Percentiles rank a stretch among this genome's conserved stretches.
Conservation (phyloP, 257 asterid species). For the Ehretia macrophylla region DNA sequence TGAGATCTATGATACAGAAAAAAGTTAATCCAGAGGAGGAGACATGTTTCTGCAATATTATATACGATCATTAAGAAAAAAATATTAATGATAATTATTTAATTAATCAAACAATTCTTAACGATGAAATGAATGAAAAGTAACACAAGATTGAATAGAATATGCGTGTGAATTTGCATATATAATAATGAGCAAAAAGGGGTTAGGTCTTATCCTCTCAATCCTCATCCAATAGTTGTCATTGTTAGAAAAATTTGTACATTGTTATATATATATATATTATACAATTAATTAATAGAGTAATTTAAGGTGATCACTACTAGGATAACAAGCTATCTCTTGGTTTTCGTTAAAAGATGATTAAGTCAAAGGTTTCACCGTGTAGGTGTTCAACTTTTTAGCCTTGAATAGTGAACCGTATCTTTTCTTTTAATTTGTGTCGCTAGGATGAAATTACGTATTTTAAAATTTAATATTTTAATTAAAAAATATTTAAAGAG, state of each 20-base stretch:
- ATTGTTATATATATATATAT: too few relatives aligned
- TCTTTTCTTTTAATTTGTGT: too few relatives aligned
- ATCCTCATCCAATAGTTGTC: conserved; percentile 44
- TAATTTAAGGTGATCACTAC: too few relatives aligned
- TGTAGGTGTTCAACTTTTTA: too few relatives aligned
- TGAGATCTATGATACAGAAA: conserved; percentile 31
- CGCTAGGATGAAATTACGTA: too few relatives aligned
- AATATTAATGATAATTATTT: conserved; percentile 11
- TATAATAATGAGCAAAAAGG: conserved; percentile 15
- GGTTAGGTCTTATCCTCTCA: conserved; percentile 67
- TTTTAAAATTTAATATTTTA: too few relatives aligned
- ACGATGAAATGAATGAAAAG: conserved; percentile 23
- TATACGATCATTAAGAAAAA: conserved; percentile 7
- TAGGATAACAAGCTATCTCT: too few relatives aligned
- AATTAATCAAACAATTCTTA: conserved; percentile 24
- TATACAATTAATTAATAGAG: too few relatives aligned
- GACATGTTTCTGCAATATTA: conserved; percentile 13
- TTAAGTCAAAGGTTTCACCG: too few relatives aligned
- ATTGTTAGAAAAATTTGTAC: conserved; percentile 10
- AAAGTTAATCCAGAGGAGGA: conserved; percentile 20
- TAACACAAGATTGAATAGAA: conserved; percentile 29
- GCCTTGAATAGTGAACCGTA: too few relatives aligned
- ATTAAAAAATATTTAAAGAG: too few relatives aligned
- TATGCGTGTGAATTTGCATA: conserved; percentile 29
- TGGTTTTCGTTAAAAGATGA: too few relatives aligned